These are phyloP conservation scores for Candida boidinii DNA, from an alignment of 805 yeast genomes.

Conservation along the genomic window DNA sequence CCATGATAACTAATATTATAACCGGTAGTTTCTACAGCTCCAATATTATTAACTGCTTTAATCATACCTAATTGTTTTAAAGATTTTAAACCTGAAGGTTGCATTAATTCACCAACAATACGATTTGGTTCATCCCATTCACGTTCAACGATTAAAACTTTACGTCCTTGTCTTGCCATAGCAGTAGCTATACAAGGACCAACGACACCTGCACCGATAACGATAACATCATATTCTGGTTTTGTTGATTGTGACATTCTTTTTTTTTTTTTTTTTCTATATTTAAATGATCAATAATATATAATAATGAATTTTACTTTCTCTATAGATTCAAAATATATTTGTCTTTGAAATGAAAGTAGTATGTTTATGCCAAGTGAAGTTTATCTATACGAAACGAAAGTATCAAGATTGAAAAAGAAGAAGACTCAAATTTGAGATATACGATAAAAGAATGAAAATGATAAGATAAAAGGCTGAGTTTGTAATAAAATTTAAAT, in stretches of 20 bases:
- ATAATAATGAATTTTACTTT: too few species aligned
- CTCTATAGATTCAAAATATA: too few species aligned
- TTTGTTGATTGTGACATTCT: background rate
- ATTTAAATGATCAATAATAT: too few species aligned
- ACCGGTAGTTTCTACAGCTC: constrained; percentile 71
- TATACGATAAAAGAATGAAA: too few species aligned
- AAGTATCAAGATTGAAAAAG: too few species aligned
- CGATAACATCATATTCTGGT: constrained; percentile 64
- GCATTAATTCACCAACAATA: constrained; percentile 94
- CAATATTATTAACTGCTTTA: constrained; percentile 63
- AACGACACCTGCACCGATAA: constrained; percentile 97
- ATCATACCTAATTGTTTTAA: constrained; percentile 76
- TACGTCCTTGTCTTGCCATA: constrained; percentile 82
- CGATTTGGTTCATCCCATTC: constrained; percentile 92
- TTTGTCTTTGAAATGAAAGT: too few species aligned
- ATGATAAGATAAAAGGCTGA: too few species aligned
- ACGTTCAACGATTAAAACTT: constrained; percentile 72
- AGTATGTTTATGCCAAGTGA: too few species aligned
- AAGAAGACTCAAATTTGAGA: too few species aligned
- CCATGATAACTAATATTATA: constrained; percentile 69
- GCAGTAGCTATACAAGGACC: constrained; percentile 93
- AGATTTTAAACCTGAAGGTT: constrained; percentile 93
- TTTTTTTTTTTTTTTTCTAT: background rate
- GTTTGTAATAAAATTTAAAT: too few species aligned
- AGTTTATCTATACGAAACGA: too few species aligned